A percentile compares a stretch with the other conserved stretches of the same genome.
These are phyloP conservation scores for Penicillium sp. DNA, from an alignment of 2,329 filamentous ascomycete genomes.

Conservation along the genomic window DNA sequence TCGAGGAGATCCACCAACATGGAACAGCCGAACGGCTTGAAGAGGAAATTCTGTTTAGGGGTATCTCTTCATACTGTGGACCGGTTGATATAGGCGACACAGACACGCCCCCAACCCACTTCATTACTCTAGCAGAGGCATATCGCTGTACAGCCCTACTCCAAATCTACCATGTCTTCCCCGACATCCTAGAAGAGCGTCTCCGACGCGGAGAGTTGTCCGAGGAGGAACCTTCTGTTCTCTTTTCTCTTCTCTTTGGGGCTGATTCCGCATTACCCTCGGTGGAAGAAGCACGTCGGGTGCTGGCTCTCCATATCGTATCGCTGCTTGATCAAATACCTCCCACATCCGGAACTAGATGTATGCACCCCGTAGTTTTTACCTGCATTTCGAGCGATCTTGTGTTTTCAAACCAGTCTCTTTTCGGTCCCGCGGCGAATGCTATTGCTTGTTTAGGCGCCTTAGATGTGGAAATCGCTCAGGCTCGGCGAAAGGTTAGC, in stretches of 20 bases:
- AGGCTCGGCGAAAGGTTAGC: conserved; percentile 21
- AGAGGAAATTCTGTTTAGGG: conserved; percentile 20
- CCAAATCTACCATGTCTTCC: conserved; percentile 26
- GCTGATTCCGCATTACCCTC: conserved; percentile 7
- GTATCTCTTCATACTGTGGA: conserved; percentile 22
- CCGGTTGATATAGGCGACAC: conserved; percentile 25
- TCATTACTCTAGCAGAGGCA: conserved; percentile 22
- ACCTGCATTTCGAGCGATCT: conserved; percentile 25
- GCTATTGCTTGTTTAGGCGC: conserved; percentile 19
- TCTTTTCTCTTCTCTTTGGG: conserved; percentile 19
- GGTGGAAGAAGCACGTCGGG: conserved; percentile 16
- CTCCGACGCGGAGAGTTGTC: conserved; percentile 8
- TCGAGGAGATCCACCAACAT: conserved; percentile 19
- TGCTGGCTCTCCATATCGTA: conserved; percentile 21
- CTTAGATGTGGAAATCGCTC: conserved; percentile 24
- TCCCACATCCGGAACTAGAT: conserved; percentile 23
- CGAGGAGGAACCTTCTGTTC: conserved; percentile 10
- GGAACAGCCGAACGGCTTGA: conserved; percentile 20
- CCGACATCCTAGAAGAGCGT: conserved; percentile 20
- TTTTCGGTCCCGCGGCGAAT: conserved; percentile 16
- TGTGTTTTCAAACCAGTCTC: conserved; percentile 20
- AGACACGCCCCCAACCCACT: conserved; percentile 23
- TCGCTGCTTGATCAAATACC: conserved; percentile 23
- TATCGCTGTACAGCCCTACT: conserved; percentile 23
- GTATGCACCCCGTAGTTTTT: conserved; percentile 21